Base-by-base conservation (phyloP, 1,284 basidiomycete species). In the Marasmius tenuissimus region DNA sequence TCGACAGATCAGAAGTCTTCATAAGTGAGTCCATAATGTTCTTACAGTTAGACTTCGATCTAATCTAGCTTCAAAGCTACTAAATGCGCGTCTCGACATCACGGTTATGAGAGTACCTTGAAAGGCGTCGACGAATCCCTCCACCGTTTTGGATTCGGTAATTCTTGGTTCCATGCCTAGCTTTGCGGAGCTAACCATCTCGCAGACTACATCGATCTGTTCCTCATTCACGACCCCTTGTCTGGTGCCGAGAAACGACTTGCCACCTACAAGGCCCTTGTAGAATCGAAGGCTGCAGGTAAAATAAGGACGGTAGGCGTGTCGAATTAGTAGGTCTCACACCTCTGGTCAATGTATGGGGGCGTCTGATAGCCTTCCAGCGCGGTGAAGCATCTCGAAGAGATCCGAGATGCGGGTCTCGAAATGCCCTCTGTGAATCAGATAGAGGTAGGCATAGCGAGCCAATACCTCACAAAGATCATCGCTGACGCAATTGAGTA, bases 351-450 rank as follows among this genome's bases (percentile, higher is more conserved):
- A 16, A 39, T 7, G 22, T 39, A 35, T 22, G 51, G 16, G 16
- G 18, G 50, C 7, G 51, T 20, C 38, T 39, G 55, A 56, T 22
- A 40, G 50, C n/a, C 51, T 7, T 42, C 4, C 61, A 93, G 91
- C 69, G 85, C 85, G 10, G 75, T 93, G 51, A 83, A 87, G 54
- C 94, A 96, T 70, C 80, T 97, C 4, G 83, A 93, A 70, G 88
- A 93, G 69, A 87, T 97, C 39, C 80, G 79, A 57, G 73, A 74
- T 0, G 86, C 85, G 0, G 87, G 87, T 9, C 75, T 82, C 55
- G 81, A 84, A 65, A 73, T 81, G 71, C 94, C 94, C 1, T 78
- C 87, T 1, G 87, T 96, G 52, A 94, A 96, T 73, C 94, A 97
- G 71, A 88, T 96, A 59, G 91, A 96, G 79, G 89, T 86, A 66